Conservation (phyloP, 2,329 filamentous ascomycete genomes). For the Fusarium sp. region DNA sequence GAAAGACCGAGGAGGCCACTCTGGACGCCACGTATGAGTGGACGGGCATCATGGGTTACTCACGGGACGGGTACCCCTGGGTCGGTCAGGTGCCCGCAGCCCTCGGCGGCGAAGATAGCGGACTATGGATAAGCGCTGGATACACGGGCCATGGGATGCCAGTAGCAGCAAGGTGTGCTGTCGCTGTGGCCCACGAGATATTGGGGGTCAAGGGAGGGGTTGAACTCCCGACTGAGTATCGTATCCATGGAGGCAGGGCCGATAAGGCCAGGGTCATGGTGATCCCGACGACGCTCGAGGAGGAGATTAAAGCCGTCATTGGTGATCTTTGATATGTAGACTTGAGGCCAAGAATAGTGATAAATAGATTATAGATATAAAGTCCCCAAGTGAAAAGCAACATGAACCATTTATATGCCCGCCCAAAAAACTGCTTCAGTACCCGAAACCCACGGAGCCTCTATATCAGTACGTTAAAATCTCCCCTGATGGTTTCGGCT, state of each 20-base stretch:
- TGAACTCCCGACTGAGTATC: constrained; percentile 59
- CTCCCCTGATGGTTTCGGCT: not conserved
- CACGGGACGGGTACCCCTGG: constrained; percentile 75
- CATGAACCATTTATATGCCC: not conserved
- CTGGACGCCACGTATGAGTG: constrained; percentile 72
- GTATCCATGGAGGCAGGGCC: constrained; percentile 50
- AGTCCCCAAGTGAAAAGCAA: not conserved
- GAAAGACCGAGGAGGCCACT: constrained; percentile 54
- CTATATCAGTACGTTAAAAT: not conserved
- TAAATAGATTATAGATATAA: constrained; percentile 3
- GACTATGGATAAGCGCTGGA: constrained; percentile 73
- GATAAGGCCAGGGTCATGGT: constrained; percentile 33
- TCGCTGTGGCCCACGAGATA: constrained; percentile 72
- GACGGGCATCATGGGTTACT: constrained; percentile 86
- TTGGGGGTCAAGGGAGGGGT: constrained; percentile 54
- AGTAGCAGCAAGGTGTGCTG: constrained; percentile 74
- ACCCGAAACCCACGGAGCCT: not conserved
- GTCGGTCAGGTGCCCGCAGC: constrained; percentile 73
- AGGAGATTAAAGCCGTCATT: constrained; percentile 42
- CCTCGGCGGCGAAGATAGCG: constrained; percentile 58
- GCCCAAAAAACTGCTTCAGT: not conserved
- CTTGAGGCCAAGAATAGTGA: not conserved
- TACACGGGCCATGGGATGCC: constrained; percentile 85
- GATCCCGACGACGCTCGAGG: constrained; percentile 41
- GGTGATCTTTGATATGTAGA: constrained; percentile 13